Base-by-base conservation (phyloP, 148 eudicot genomes). In the Silene uniflora region DNA sequence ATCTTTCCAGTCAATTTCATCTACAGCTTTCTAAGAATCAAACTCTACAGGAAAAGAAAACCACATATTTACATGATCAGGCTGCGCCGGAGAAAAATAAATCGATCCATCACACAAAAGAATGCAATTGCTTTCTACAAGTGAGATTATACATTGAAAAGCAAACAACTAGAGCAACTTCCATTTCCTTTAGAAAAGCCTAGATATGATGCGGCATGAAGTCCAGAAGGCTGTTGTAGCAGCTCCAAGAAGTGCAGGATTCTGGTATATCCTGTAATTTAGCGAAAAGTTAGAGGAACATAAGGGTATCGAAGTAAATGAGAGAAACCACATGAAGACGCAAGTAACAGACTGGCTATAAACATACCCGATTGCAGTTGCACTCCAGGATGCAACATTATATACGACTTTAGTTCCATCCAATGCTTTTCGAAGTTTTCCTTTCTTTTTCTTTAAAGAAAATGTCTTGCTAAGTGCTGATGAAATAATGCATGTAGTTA, bases 311-410 rank as follows among this genome's bases (percentile, higher is more conserved):
- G 9, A 39, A 2, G 0, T 39, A 39, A 8, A 39, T 0, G 44
- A 39, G 9, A 6, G 44, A 39, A 39, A 6, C 44, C 9, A 35
- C 39, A 35, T 35, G 39, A 35, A 2, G 39, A 35, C 39, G 0
- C 39, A 35, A 35, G 39, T 0, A 39, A 39, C 44, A 11, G 56
- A 29, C 1, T 32, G 69, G 17, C 9, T 29, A 29, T n/a, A 2
- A 17, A 68, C 90, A 44, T 86, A 92, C 98, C 98, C 98, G 65
- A 95, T 87, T 67, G 98, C 98, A 52, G 98, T 95, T 71, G 98
- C 98, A 64, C 97, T 91, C 97, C 98, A 95, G 23, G 97, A 92
- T 54, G 98, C 98, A 79, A 95, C 98, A 78, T 95, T 95, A 75
- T 95, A 95, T 23, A 95, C 85, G 62, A 89, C 96, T 84, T 88